phyloP scores from a whole-genome alignment of 2,329 filamentous ascomycete genomes.

The Amauroascus verrucosus region DNA sequence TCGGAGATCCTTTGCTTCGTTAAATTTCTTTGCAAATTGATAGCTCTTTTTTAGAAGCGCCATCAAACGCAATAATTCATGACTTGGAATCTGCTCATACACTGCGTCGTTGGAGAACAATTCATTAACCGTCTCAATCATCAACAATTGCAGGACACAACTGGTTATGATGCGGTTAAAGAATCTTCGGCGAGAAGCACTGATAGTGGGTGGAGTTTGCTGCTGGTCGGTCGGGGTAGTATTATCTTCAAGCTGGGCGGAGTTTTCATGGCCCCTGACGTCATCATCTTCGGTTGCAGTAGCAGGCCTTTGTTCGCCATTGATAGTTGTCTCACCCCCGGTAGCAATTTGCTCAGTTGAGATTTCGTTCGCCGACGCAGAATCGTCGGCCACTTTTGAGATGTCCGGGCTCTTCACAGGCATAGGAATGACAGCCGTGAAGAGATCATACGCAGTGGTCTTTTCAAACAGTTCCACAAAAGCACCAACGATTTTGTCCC shows the following conservation, averaged over 20 bases:
- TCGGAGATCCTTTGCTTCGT: conserved; percentile 89
- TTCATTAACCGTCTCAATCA: conserved; percentile 99
- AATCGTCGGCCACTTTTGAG: conserved; percentile 20
- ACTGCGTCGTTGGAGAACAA: conserved; percentile 96
- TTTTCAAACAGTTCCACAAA: conserved; percentile 93
- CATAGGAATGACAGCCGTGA: conserved; percentile 61
- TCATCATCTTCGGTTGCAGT: conserved; percentile 21
- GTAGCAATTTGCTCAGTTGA: conserved; percentile 21
- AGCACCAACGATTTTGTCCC: conserved; percentile 86
- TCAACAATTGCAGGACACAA: conserved; percentile 91
- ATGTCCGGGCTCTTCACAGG: conserved; percentile 27
- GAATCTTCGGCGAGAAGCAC: conserved; percentile 81
- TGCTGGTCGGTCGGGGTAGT: conserved; percentile 65
- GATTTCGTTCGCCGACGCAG: conserved; percentile 19
- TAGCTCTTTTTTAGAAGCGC: conserved; percentile 88
- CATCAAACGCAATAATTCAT: conserved; percentile 86
- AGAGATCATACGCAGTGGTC: conserved; percentile 89
- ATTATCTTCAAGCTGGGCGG: conserved; percentile 68
- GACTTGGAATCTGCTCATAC: conserved; percentile 82
- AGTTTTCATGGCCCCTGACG: conserved; percentile 21
- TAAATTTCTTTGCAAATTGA: conserved; percentile 93
- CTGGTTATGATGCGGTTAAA: conserved; percentile 99
- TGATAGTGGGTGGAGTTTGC: conserved; percentile 84
- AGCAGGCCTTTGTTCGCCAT: conserved; percentile 13
- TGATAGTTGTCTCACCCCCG: conserved; percentile 18